Percentiles rank a stretch among this genome's conserved stretches.
Evolutionary conservation across 805 yeast species (phyloP).

Genomic region (Naumovozyma castellii): DNA sequence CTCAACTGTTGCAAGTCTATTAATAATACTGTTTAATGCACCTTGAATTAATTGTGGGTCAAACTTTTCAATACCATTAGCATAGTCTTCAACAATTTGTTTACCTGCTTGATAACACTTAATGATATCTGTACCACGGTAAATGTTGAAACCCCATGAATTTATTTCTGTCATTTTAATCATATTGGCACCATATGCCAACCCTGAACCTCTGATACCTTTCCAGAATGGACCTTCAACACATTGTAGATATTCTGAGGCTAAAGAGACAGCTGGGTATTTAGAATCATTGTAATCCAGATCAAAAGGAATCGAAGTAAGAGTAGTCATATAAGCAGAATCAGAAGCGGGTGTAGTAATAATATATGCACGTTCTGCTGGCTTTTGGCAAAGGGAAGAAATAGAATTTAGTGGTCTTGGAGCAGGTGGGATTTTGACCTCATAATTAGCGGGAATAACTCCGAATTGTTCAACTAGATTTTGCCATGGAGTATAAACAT

Average conservation of each 20-base stretch:
- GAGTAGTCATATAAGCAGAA: constrained; percentile 56
- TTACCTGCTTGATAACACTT: constrained; percentile 54
- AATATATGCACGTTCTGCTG: constrained; percentile 46
- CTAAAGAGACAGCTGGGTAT: constrained; percentile 58
- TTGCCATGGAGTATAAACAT: constrained; percentile 22
- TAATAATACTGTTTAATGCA: constrained; percentile 68
- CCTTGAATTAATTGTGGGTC: constrained; percentile 57
- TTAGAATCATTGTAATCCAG: constrained; percentile 44
- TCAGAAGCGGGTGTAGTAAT: constrained; percentile 78
- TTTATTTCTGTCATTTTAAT: constrained; percentile 55
- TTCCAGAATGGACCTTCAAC: constrained; percentile 97
- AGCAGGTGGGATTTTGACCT: constrained; percentile 25
- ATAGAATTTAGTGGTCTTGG: constrained; percentile 48
- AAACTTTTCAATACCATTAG: constrained; percentile 43
- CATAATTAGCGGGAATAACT: not conserved
- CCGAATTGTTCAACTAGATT: constrained; percentile 12
- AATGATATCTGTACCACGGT: constrained; percentile 76
- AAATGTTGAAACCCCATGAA: constrained; percentile 53
- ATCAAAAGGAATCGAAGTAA: constrained; percentile 46
- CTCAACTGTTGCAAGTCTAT: constrained; percentile 57
- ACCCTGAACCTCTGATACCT: constrained; percentile 88
- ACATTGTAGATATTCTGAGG: constrained; percentile 67
- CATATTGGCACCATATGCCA: constrained; percentile 80
- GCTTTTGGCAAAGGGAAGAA: constrained; percentile 46
- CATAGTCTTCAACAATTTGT: constrained; percentile 51